Conservation (phyloP, 331 rosid genomes). For the Quercus phellos region DNA sequence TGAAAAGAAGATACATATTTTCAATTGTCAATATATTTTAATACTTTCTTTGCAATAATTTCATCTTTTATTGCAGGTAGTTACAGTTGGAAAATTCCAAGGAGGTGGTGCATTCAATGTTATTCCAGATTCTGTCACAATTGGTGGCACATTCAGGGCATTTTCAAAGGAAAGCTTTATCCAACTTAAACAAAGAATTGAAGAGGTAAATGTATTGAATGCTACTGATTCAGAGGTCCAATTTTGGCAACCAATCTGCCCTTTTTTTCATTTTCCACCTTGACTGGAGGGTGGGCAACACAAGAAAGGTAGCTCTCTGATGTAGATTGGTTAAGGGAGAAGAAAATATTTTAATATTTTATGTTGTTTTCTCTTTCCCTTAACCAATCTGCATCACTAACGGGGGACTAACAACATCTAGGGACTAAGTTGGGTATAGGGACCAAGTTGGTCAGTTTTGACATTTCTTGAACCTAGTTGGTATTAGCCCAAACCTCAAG, state of each 20-base stretch:
- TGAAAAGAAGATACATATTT: neutral
- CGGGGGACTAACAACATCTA: too few relatives aligned
- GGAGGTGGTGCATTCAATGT: slow-evolving; percentile 76
- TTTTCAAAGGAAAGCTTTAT: slow-evolving; percentile 51
- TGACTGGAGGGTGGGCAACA: too few relatives aligned
- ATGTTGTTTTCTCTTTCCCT: too few relatives aligned
- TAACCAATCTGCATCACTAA: too few relatives aligned
- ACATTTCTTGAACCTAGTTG: too few relatives aligned
- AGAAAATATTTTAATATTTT: too few relatives aligned
- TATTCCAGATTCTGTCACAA: slow-evolving; percentile 78
- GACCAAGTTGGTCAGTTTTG: too few relatives aligned
- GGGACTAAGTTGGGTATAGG: too few relatives aligned
- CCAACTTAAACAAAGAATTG: slow-evolving; percentile 56
- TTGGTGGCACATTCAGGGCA: slow-evolving; percentile 74
- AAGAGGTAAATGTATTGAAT: slow-evolving; percentile 42
- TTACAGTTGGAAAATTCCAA: slow-evolving; percentile 59
- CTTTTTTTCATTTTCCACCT: too few relatives aligned
- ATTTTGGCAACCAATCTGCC: neutral
- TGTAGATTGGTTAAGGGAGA: too few relatives aligned
- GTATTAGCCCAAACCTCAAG: too few relatives aligned
- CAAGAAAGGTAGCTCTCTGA: too few relatives aligned
- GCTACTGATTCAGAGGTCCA: neutral
- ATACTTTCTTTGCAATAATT: neutral
- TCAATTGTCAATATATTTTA: neutral
- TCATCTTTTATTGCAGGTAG: slow-evolving; percentile 40